Conservation (phyloP, 2,329 filamentous ascomycete species). For the Cryphonectria naterciae region DNA sequence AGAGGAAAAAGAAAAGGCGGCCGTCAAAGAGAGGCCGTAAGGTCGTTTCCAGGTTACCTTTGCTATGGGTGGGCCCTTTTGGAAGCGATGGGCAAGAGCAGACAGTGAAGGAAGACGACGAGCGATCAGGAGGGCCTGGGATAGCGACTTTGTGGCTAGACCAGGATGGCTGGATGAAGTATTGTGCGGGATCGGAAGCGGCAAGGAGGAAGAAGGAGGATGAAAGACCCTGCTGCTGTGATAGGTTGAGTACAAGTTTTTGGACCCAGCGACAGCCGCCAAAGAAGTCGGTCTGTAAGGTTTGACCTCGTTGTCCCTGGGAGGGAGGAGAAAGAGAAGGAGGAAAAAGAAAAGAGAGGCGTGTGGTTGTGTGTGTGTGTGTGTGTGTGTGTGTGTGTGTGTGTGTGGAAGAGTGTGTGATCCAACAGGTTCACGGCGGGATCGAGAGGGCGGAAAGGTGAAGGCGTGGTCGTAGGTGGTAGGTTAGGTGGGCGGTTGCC, state of each 20-base stretch:
- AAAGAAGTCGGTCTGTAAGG: not conserved
- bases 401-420: not conserved
- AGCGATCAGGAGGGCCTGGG: not conserved
- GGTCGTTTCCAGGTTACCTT: slow-evolving; percentile 1
- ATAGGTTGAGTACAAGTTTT: not conserved
- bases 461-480: not conserved
- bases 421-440: not conserved
- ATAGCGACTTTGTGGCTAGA: not conserved
- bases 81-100: slow-evolving; percentile 1
- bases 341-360: not conserved
- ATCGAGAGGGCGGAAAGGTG: not conserved
- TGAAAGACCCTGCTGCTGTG: slow-evolving; percentile 3
- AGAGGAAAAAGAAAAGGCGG: slow-evolving; percentile 9
- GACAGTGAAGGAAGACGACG: not conserved
- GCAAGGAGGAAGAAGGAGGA: slow-evolving; percentile 10
- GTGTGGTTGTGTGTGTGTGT: not conserved
- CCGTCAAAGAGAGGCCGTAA: slow-evolving; percentile 8
- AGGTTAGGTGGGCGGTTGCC: slow-evolving; percentile 4
- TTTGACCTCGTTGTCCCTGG: not conserved
- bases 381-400: too few species aligned
- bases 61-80: not conserved
- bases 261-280: slow-evolving; percentile 12
- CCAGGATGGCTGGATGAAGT: slow-evolving; percentile 6
- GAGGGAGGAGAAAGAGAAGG: not conserved
- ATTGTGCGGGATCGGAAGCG: slow-evolving; percentile 13